Base-by-base conservation (phyloP, 2,329 filamentous ascomycete species). In the Zymoseptoria pseudotritici region DNA sequence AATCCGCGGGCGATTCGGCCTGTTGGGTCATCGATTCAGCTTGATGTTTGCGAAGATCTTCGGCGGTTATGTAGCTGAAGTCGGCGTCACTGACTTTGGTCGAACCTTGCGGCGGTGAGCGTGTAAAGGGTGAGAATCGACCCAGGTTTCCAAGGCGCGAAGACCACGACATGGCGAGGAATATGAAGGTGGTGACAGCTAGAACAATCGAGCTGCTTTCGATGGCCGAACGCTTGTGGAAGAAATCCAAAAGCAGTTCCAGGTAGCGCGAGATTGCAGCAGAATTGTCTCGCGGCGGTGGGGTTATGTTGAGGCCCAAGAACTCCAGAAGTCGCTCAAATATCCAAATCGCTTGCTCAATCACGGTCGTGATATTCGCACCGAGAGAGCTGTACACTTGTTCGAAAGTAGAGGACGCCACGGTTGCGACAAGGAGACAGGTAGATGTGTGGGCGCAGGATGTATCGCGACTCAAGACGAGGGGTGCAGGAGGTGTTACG, bases 51-150 rank as follows among this genome's bases (percentile, higher is more conserved):
- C 66, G 61, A 70, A 91, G 74, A 69, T 92, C 88, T 68, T 89
- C 84, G 26, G 86, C 86, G n/a, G 88, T 91, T 71, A 92, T 91
- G 77, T 93, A 92, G 71, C 85, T 87, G 73, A 86, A 93, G 76
- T 92, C 89, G 36, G 87, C 83, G 66, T 91, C 87, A 67, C 84
- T 88, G 61, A 92, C 86, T 65, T 85, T 81, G 31, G 85, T 72
- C 17, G 71, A 67, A 56, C 68, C 70, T 67, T 73, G 62, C 64
- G 73, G 62, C 60, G 73, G 69, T 20, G 73, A 73, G 53, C 79
- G 77, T 13, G 77, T 76, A 66, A 81, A 80, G 17, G 79, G 79
- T 22, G 77, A 79, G 70, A 80, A 79, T 62, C 77, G 76, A 42
- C 78, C 77, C 51, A 75, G 71, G 67, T 76, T 66, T 71, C 75